A percentile compares a stretch with the other conserved stretches of the same genome.
These are phyloP conservation scores for Leucocoprinus sp. DNA, from an alignment of 768 basidiomycete species.

Conservation along the genomic window DNA sequence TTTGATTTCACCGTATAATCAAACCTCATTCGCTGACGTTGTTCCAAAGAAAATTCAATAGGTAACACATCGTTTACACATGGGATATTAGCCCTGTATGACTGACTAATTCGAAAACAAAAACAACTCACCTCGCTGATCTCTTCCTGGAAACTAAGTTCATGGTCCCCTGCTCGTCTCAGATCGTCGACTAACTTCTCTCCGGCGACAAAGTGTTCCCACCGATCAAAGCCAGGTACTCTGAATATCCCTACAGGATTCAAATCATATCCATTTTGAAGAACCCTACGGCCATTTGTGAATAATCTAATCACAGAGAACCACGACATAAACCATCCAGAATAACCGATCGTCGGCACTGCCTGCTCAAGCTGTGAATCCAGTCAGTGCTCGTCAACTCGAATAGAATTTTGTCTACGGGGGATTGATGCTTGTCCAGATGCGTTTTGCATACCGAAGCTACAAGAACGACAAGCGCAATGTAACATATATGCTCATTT, in stretches of 20 bases:
- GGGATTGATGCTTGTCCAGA: background rate
- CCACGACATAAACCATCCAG: conserved; percentile 18
- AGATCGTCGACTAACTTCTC: conserved; percentile 23
- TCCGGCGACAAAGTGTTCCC: conserved; percentile 24
- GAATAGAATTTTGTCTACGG: background rate
- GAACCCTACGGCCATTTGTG: conserved; percentile 15
- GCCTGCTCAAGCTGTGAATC: background rate
- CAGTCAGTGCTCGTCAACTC: background rate
- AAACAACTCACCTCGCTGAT: background rate
- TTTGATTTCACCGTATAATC: conserved; percentile 5
- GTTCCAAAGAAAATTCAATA: background rate
- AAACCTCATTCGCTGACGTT: background rate
- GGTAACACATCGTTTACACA: background rate
- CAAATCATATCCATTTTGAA: conserved; percentile 20
- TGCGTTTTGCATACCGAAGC: background rate
- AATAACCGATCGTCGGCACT: conserved; percentile 19
- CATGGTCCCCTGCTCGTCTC: conserved; percentile 17
- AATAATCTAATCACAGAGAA: conserved; percentile 17
- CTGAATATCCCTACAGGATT: conserved; percentile 21
- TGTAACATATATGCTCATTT: background rate
- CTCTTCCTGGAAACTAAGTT: background rate
- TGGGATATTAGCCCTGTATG: no score
- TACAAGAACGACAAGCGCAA: background rate
- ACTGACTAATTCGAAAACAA: background rate
- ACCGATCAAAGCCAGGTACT: conserved; percentile 14